phyloP scores from a whole-genome alignment of 1,284 basidiomycete genomes.

The Cutaneotrichosporon cutaneum region DNA sequence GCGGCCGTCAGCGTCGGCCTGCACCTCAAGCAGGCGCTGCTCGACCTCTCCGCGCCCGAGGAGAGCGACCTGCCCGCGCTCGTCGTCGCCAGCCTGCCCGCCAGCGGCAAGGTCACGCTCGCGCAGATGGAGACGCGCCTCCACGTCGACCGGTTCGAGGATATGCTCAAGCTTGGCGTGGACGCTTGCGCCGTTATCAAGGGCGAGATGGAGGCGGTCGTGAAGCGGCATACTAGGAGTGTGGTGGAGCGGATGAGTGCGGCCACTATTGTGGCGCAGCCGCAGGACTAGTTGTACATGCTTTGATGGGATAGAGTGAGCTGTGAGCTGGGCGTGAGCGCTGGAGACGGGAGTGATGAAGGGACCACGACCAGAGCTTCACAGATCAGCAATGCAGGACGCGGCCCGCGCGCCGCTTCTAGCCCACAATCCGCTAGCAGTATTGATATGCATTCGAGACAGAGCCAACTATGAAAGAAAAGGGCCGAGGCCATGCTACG shows the following conservation, averaged over 20 bases:
- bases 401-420: no score
- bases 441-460: neutral
- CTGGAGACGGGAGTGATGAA: no score
- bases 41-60: slow-evolving; percentile 84
- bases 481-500: neutral
- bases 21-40: slow-evolving; percentile 65
- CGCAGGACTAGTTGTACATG: neutral
- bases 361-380: no score
- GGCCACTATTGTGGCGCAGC: slow-evolving; percentile 1
- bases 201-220: slow-evolving; percentile 75
- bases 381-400: no score
- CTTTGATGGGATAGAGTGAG: no score
- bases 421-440: no score
- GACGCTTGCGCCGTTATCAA: slow-evolving; percentile 77
- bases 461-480: neutral
- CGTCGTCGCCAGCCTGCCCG: slow-evolving; percentile 83
- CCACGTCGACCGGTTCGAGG: slow-evolving; percentile 87
- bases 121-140: slow-evolving; percentile 92
- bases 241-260: slow-evolving; percentile 57
- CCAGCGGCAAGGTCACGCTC: slow-evolving; percentile 76
- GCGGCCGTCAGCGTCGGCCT: slow-evolving; percentile 80
- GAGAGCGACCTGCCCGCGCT: slow-evolving; percentile 85
- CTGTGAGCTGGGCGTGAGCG: no score
- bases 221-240: slow-evolving; percentile 64
- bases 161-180: slow-evolving; percentile 75